A percentile compares a stretch with the other conserved stretches of the same genome.
Conservation (phyloP, 768 basidiomycete species). For the Suillus americanus region DNA sequence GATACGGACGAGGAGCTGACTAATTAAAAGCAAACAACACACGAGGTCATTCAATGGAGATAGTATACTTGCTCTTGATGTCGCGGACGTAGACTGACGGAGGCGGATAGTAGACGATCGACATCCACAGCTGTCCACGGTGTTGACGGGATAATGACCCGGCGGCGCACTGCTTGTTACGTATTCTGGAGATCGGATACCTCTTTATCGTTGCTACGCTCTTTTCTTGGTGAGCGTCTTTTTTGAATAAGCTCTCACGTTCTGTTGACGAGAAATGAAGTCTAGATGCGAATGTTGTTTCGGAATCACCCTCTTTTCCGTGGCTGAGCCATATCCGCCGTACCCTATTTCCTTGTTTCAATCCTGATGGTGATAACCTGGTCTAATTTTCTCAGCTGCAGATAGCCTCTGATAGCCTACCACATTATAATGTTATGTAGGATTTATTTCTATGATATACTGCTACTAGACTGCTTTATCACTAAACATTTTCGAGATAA, state of each 20-base stretch:
- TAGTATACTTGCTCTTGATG: too few relatives aligned
- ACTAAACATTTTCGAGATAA: neutral
- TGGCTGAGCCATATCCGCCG: conserved; percentile 16
- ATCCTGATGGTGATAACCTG: conserved; percentile 7
- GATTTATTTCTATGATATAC: conserved; percentile 1
- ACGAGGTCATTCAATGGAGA: too few relatives aligned
- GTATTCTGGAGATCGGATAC: conserved; percentile 11
- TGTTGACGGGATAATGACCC: conserved; percentile 1
- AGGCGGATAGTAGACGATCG: conserved; percentile 3
- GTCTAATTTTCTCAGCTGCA: conserved; percentile 2
- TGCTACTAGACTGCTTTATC: too few relatives aligned
- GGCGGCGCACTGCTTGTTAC: conserved; percentile 10
- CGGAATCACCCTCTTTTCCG: conserved; percentile 18
- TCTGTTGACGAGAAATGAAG: conserved; percentile 17
- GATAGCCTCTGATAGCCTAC: conserved; percentile 8
- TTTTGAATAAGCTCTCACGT: conserved; percentile 13
- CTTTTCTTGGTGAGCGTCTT: conserved; percentile 12
- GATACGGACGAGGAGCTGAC: neutral
- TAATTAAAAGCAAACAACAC: neutral
- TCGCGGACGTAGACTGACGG: neutral
- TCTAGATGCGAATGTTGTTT: conserved; percentile 15
- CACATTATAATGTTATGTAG: conserved; percentile 9
- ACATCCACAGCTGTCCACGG: conserved; percentile 4
- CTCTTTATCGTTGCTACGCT: conserved; percentile 14
- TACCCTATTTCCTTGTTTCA: conserved; percentile 12